Percentiles rank a stretch among this genome's conserved stretches.
Conservation (phyloP, 2,329 filamentous ascomycete genomes). For the Stromatinia cepivora region DNA sequence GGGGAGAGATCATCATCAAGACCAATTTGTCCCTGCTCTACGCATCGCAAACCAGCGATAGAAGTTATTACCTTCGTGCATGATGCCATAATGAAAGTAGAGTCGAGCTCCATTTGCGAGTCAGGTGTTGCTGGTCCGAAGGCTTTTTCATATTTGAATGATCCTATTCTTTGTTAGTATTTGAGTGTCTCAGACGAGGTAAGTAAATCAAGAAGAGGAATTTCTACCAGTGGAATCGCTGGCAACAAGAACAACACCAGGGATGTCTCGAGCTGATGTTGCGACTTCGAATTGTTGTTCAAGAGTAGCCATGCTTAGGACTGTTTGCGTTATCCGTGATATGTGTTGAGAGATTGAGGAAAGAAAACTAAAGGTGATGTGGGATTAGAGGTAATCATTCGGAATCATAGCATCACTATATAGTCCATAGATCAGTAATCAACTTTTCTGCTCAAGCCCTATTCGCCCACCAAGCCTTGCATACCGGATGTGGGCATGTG, state of each 20-base stretch:
- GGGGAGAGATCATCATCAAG: conserved; percentile 48
- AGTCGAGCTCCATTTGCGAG: conserved; percentile 59
- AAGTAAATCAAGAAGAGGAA: background rate
- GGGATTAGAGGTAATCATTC: too few species aligned
- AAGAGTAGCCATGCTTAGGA: conserved; percentile 24
- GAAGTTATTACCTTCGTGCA: conserved; percentile 57
- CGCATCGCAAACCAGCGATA: conserved; percentile 56
- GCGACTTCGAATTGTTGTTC: conserved; percentile 30
- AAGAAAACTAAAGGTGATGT: background rate
- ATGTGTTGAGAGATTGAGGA: background rate
- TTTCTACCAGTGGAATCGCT: conserved; percentile 28
- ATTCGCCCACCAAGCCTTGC: too few species aligned
- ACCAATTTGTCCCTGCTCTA: conserved; percentile 50
- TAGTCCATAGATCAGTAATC: too few species aligned
- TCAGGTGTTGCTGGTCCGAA: conserved; percentile 47
- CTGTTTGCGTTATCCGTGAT: background rate
- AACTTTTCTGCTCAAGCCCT: too few species aligned
- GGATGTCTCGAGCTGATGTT: conserved; percentile 27
- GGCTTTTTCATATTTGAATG: conserved; percentile 41
- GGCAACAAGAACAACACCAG: conserved; percentile 31
- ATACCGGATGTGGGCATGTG: too few species aligned
- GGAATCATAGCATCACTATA: background rate
- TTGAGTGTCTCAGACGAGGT: background rate
- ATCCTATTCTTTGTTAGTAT: conserved; percentile 33
- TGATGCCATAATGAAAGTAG: conserved; percentile 59